Conservation (phyloP, 805 yeast species). For the Sugiyamaella valdiviana region DNA sequence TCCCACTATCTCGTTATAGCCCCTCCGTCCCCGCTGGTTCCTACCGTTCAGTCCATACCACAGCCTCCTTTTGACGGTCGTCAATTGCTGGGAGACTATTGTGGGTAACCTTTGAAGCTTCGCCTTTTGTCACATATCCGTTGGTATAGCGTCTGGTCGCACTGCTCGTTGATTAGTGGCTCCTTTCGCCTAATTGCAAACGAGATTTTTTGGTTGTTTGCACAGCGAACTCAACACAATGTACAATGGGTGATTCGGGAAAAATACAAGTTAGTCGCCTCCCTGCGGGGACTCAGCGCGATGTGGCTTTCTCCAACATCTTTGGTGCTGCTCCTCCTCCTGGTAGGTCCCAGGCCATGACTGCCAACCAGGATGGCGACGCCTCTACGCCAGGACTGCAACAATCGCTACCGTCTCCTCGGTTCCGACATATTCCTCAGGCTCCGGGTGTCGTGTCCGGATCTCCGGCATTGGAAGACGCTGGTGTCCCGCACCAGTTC, state of each 20-base stretch:
- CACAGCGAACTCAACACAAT: not conserved
- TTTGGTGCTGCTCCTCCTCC: slow-evolving; percentile 32
- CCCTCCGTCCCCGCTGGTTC: no score
- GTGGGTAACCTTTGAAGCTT: no score
- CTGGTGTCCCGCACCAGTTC: not conserved
- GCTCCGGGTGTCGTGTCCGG: not conserved
- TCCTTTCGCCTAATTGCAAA: no score
- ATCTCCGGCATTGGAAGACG: not conserved
- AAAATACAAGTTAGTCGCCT: not conserved
- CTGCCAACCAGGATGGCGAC: slow-evolving; percentile 1
- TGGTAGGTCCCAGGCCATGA: slow-evolving; percentile 5
- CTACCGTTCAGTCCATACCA: no score
- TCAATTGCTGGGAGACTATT: no score
- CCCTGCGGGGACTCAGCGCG: slow-evolving; percentile 14
- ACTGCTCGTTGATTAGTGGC: no score
- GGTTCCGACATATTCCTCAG: not conserved
- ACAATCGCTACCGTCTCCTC: slow-evolving; percentile 1
- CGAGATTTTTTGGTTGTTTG: no score
- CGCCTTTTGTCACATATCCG: no score
- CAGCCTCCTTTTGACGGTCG: no score
- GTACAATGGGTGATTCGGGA: not conserved
- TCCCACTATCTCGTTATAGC: no score
- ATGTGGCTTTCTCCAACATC: slow-evolving; percentile 31
- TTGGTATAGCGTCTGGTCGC: no score
- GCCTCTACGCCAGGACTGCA: not conserved